Conservation (phyloP, 2,329 filamentous ascomycete species). For the Diaporthe humulicola region DNA sequence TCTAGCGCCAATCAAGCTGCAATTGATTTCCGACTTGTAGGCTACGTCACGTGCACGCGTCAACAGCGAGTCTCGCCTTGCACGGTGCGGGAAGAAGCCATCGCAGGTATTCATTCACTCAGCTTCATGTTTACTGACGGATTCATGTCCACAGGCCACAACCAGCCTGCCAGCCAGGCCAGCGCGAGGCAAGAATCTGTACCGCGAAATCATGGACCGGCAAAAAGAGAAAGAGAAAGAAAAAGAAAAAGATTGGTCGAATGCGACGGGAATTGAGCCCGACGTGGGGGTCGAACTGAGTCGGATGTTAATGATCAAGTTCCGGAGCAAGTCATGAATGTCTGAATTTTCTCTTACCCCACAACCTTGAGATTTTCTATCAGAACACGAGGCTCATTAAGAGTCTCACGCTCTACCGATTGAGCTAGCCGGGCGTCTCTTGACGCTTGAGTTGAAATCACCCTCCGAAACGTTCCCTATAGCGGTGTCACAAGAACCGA, state of each 20-base stretch:
- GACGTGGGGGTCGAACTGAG: constrained; percentile 45
- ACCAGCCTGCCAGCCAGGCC: not conserved
- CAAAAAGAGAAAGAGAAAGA: constrained; percentile 19
- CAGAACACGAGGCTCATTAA: constrained; percentile 54
- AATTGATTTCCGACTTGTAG: constrained; percentile 30
- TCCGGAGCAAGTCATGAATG: not conserved
- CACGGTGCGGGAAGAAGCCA: constrained; percentile 4
- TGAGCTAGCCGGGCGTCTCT: constrained; percentile 70
- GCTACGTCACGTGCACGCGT: constrained; percentile 20
- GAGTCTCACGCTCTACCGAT: constrained; percentile 82
- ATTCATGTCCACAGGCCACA: not conserved
- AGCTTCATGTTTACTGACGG: no score
- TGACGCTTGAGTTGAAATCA: constrained; percentile 27
- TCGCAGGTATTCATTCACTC: not conserved
- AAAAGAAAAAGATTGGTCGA: constrained; percentile 30
- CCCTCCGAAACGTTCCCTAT: not conserved
- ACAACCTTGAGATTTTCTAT: constrained; percentile 33
- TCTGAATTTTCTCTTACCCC: constrained; percentile 31
- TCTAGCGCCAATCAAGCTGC: constrained; percentile 38
- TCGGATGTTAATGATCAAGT: constrained; percentile 6
- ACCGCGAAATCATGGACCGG: no score
- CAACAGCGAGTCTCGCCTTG: not conserved
- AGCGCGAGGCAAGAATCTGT: not conserved
- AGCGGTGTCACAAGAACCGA: not conserved
- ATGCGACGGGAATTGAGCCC: constrained; percentile 44